These are phyloP conservation scores for Syncephalastrum sp. DNA, from an alignment of 371 early-diverging fungal species.

Conservation along the genomic window DNA sequence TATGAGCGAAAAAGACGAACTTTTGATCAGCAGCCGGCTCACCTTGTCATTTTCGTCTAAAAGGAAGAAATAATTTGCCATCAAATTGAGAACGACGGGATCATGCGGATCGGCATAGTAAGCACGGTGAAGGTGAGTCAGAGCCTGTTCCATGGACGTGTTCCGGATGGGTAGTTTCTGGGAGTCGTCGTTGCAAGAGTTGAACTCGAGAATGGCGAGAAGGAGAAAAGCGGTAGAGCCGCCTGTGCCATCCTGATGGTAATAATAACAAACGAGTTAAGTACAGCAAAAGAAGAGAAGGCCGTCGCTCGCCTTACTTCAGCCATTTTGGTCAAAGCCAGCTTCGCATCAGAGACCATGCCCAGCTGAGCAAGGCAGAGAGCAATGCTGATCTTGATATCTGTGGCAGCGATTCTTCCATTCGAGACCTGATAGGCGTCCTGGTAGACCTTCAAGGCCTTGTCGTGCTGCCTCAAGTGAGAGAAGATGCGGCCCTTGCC, in stretches of 20 bases:
- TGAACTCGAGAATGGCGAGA: constrained; percentile 78
- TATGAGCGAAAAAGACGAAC: background rate
- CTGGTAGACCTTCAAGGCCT: constrained; percentile 74
- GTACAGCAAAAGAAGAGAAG: background rate
- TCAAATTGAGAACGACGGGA: constrained; percentile 52
- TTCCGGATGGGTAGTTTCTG: constrained; percentile 35
- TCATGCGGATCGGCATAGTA: constrained; percentile 45
- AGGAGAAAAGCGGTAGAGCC: constrained; percentile 68
- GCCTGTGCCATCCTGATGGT: constrained; percentile 22
- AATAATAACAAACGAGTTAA: background rate
- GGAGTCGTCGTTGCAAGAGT: constrained; percentile 54
- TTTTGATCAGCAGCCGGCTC: background rate
- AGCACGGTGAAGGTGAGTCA: constrained; percentile 52
- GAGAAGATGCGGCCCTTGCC: constrained; percentile 73
- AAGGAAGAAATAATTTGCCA: constrained; percentile 61
- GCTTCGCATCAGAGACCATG: constrained; percentile 64
- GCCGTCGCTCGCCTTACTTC: too few relatives aligned
- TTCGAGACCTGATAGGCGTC: constrained; percentile 56
- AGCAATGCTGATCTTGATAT: constrained; percentile 86
- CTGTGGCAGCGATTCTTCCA: constrained; percentile 50
- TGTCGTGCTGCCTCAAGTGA: constrained; percentile 52
- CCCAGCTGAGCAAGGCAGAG: constrained; percentile 80
- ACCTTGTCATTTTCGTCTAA: constrained; percentile 50
- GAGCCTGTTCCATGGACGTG: constrained; percentile 36
- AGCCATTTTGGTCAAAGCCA: constrained; percentile 52